Evolutionary conservation across 2,329 filamentous ascomycete species (phyloP).

Genomic region (Neobulgaria alba): DNA sequence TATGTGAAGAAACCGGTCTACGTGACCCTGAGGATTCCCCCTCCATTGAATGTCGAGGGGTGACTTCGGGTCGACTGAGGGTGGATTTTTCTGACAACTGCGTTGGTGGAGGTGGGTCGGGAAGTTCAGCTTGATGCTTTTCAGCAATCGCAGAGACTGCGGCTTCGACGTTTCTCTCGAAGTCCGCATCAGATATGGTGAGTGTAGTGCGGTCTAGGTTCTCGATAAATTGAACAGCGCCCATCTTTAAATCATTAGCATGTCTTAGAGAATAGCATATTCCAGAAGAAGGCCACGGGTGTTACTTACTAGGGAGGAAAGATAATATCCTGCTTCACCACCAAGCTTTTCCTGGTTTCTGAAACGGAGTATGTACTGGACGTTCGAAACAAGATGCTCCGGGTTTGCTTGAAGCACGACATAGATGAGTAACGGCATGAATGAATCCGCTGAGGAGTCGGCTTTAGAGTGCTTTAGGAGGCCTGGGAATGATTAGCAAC

Average conservation of each 20-base stretch:
- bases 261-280: not conserved
- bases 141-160: constrained; percentile 94
- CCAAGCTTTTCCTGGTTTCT: constrained; percentile 94
- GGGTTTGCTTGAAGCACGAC: constrained; percentile 92
- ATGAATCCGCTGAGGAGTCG: constrained; percentile 92
- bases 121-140: constrained; percentile 59
- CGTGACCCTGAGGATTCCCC: constrained; percentile 49
- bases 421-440: constrained; percentile 90
- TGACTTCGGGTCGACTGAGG: constrained; percentile 46
- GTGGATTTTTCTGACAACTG: constrained; percentile 37
- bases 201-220: constrained; percentile 89
- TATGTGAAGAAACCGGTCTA: constrained; percentile 46
- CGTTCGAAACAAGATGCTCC: constrained; percentile 91
- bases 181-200: constrained; percentile 90
- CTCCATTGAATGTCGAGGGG: constrained; percentile 50
- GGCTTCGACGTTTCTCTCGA: constrained; percentile 91
- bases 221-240: constrained; percentile 93
- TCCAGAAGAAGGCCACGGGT: not conserved
- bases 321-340: constrained; percentile 96
- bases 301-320: constrained; percentile 71
- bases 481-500: constrained; percentile 39
- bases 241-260: constrained; percentile 49
- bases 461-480: constrained; percentile 85
- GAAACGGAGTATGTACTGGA: constrained; percentile 96
- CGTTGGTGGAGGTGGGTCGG: constrained; percentile 30